Conservation (phyloP, 768 basidiomycete species). For the Kwoniella mangroviensis region DNA sequence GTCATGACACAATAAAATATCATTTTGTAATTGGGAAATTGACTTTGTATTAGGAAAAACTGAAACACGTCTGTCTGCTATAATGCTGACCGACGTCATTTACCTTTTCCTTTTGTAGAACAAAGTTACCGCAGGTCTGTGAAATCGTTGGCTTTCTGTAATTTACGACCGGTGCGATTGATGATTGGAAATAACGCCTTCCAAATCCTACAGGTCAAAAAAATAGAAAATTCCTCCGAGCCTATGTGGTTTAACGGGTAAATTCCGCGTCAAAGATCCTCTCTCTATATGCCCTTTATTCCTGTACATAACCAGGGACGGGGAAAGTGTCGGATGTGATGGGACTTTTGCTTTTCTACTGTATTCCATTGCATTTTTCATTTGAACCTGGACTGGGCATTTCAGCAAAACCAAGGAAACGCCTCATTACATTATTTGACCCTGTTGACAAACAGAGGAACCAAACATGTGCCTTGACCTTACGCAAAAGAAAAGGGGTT, state of each 20-base stretch:
- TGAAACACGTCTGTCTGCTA: background rate
- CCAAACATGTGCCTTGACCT: constrained; percentile 1
- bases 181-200: background rate
- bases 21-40: background rate
- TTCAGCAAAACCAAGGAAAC: background rate
- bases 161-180: background rate
- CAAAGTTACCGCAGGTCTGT: background rate
- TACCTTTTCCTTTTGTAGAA: background rate
- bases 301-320: background rate
- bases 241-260: background rate
- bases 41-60: background rate
- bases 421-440: background rate
- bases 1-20: background rate
- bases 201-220: background rate
- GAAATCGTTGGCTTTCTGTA: background rate
- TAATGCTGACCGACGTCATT: background rate
- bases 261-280: background rate
- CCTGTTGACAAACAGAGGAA: background rate
- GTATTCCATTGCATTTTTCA: background rate
- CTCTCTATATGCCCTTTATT: background rate
- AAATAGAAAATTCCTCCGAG: background rate
- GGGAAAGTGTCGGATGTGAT: too few relatives aligned
- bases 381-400: background rate
- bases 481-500: background rate
- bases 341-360: too few relatives aligned